phyloP scores from a whole-genome alignment of 805 yeast genomes.

The Metschnikowia bowlesiae region DNA sequence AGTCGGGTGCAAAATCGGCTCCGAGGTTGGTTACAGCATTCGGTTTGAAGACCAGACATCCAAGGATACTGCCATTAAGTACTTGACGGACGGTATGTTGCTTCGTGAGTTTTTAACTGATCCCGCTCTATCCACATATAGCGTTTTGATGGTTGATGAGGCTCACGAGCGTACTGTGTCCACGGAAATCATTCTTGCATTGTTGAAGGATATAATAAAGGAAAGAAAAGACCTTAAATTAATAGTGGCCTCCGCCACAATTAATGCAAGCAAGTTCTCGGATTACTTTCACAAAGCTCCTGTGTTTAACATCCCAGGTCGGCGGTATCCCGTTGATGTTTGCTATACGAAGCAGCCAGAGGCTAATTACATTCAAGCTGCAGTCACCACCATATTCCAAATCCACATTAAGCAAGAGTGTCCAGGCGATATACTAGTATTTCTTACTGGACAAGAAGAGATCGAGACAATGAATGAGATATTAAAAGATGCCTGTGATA shows the following conservation, averaged over 20 bases:
- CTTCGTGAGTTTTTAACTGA: conserved; percentile 79
- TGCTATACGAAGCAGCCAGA: conserved; percentile 84
- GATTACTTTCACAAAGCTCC: conserved; percentile 80
- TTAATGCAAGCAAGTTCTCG: conserved; percentile 85
- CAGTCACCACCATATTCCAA: conserved; percentile 80
- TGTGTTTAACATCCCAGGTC: conserved; percentile 83
- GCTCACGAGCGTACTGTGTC: conserved; percentile 95
- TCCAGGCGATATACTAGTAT: conserved; percentile 83
- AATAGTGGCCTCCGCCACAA: conserved; percentile 89
- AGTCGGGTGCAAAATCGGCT: conserved; percentile 74
- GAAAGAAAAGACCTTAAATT: conserved; percentile 68
- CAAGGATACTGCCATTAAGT: conserved; percentile 67
- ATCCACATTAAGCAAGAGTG: conserved; percentile 66
- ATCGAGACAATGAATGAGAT: conserved; percentile 79
- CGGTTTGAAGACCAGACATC: conserved; percentile 80
- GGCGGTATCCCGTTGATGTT: conserved; percentile 88
- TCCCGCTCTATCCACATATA: conserved; percentile 61
- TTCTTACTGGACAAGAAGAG: conserved; percentile 94
- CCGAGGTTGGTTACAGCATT: conserved; percentile 82
- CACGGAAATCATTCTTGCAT: conserved; percentile 79
- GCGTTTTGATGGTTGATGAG: conserved; percentile 90
- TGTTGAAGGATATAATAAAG: conserved; percentile 64
- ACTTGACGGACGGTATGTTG: conserved; percentile 95
- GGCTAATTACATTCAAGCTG: conserved; percentile 85
- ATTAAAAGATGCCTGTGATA: conserved; percentile 57